Evolutionary conservation across 768 basidiomycete species (phyloP), one percentile per base, ranked within the genome.

Genomic region (Podaxis rugospora): DNA sequence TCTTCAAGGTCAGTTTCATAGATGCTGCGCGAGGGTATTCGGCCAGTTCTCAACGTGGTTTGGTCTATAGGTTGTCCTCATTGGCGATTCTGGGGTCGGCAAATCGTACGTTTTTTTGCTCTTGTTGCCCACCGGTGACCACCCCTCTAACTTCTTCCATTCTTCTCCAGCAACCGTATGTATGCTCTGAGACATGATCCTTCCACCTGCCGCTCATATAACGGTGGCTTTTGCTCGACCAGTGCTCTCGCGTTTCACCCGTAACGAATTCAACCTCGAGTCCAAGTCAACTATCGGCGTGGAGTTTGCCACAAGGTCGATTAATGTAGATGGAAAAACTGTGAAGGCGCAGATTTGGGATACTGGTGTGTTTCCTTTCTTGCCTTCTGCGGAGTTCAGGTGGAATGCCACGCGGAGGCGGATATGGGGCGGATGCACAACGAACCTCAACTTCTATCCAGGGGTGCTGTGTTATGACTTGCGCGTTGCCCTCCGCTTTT

Each of bases 271-370:
- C 87, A 97, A 95, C 80, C 83, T 96, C 66, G 97, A 98, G 72
- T 94, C 95, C 47, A 98, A 98, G 80, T 98, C 96, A 63, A 99
- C 97, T 23, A 98, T 99, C 74, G 96, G 97, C 57, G 96, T 99
- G 67, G 96, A 98, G 76, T 99, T 99, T 69, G 97, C 96, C 3
- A 98, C 96, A 44, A 86, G 97, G 70, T 92, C 93, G 16, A 93
- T 94, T 73, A 90, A 83, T 66, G 92, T 98, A n/a, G 96, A 98
- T 71, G 86, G 87, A 42, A 98, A 98, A 87, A 95, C 88, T 2
- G 85, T 99, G 67, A 98, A 98, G 76, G 96, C 96, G 21, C 96
- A 98, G 77, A 91, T 99, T 68, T 99, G 96, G 96, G 97, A 99
- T 76, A 99, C 96, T 67, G 94, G 93, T 93, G 66, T 67, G 90